Base-by-base conservation (phyloP, 148 eudicot genomes). In the Vaccinium macrocarpon region DNA sequence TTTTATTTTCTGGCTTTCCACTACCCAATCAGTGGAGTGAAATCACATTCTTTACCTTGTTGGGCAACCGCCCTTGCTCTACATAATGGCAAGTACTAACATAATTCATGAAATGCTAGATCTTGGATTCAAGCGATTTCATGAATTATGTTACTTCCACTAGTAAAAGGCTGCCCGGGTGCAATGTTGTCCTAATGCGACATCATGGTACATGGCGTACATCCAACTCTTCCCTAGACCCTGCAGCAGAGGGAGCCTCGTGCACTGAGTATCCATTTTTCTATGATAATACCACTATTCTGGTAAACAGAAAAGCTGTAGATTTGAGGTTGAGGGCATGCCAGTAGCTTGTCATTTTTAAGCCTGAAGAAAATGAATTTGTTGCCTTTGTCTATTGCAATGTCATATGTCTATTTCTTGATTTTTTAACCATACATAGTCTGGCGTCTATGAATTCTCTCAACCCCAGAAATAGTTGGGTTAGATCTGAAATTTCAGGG, bases 281-380 rank as follows among this genome's bases (percentile, higher is more conserved):
- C 15, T 76, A 49, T 50, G 15, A 61, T 25, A 29, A 46, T 61
- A 42, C 68, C 49, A 29, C 50, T 66, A 25, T 49, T 15, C 59
- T 76, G 3, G 35, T n/a, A 2, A 11, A 16, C 46, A 66, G 35
- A 18, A 52, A 8, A 46, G 14, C 50, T 15, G 74, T 52, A 70
- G 78, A 42, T 81, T 48, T 81, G 76, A 48, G 73, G 38, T 14
- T 25, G 75, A 48, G 42, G 29, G 25, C 62, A 70, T 49, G 46
- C 77, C 48, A 62, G 57, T 35, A 70, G 76, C 71, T 64, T 62
- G 55, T 81, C 64, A 35, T 57, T 71, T 82, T 35, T 55, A 81
- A 50, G 27, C 52, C 50, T 52, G 56, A 53, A 71, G 56, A 51
- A 51, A 4, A 32, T n/a, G 6, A 32, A 52, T 35, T 25, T 53